Conservation (phyloP, 352 stramenopile species). For the Plasmopara viticola region DNA sequence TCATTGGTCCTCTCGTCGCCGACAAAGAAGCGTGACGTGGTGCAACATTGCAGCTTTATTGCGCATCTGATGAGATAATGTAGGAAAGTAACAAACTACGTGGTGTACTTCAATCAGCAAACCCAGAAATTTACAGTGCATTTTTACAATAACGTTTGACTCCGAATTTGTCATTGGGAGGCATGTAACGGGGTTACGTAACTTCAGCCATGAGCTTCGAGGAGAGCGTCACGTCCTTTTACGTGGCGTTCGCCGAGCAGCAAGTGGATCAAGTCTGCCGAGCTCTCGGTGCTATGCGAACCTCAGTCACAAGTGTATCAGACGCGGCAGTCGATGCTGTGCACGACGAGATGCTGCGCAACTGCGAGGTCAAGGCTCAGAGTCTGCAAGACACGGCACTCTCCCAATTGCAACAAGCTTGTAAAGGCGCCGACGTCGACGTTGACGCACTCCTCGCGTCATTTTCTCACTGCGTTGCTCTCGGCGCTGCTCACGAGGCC, state of each 20-base stretch:
- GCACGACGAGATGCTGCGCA: constrained; percentile 73
- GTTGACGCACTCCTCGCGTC: constrained; percentile 42
- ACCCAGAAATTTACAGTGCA: no score
- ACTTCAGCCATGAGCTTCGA: constrained; percentile 54
- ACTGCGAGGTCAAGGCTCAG: constrained; percentile 63
- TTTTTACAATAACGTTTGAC: no score
- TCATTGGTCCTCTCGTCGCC: constrained; percentile 50
- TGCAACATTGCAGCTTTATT: no score
- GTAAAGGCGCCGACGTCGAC: constrained; percentile 31
- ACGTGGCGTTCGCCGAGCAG: constrained; percentile 73
- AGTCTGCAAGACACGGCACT: constrained; percentile 34
- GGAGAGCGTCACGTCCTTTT: constrained; percentile 74
- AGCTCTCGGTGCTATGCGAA: constrained; percentile 50
- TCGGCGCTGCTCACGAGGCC: constrained; percentile 29
- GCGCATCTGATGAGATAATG: no score
- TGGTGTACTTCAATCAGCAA: no score
- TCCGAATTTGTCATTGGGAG: no score
- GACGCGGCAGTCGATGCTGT: constrained; percentile 25
- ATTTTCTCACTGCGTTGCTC: constrained; percentile 47
- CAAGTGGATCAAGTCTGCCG: constrained; percentile 61
- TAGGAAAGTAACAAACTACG: no score
- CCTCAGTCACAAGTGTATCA: constrained; percentile 13
- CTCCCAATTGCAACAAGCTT: constrained; percentile 36
- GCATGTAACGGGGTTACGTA: no score
- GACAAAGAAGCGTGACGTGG: constrained; percentile 21